Conservation (phyloP, 1,139 yeast species). For the Debaryomyces psychrophilus region DNA sequence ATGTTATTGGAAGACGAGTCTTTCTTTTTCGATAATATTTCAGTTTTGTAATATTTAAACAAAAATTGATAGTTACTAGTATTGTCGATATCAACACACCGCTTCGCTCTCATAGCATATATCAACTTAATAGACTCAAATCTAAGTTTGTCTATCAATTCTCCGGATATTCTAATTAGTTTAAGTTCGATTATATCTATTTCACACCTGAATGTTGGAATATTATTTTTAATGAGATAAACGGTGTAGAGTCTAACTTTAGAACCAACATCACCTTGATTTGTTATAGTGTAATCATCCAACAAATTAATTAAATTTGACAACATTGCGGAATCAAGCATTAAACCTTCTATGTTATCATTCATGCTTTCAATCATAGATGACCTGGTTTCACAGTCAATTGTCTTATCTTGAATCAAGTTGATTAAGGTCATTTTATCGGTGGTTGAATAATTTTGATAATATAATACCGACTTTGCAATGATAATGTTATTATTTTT, state of each 20-base stretch:
- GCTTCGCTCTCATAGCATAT: slow-evolving; percentile 8
- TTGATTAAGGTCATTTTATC: not conserved
- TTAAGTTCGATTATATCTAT: slow-evolving; percentile 24
- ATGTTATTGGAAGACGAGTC: slow-evolving; percentile 9
- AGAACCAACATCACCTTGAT: slow-evolving; percentile 81
- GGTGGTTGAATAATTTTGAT: slow-evolving; percentile 7
- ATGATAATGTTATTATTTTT: slow-evolving; percentile 33
- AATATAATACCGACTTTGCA: slow-evolving; percentile 37
- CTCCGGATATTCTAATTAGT: slow-evolving; percentile 56
- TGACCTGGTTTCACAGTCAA: slow-evolving; percentile 33
- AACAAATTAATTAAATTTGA: slow-evolving; percentile 33
- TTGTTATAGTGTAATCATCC: slow-evolving; percentile 68
- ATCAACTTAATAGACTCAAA: slow-evolving; percentile 30
- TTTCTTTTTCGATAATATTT: slow-evolving; percentile 9
- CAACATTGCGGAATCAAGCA: slow-evolving; percentile 16
- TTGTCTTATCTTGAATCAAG: not conserved
- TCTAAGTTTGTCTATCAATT: slow-evolving; percentile 38
- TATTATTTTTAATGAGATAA: slow-evolving; percentile 35
- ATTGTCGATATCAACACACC: not conserved
- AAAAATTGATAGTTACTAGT: slow-evolving; percentile 6
- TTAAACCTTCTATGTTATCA: slow-evolving; percentile 7
- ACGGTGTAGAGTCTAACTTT: slow-evolving; percentile 61
- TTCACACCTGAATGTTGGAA: slow-evolving; percentile 17
- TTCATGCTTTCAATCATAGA: slow-evolving; percentile 25
- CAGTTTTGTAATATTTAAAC: slow-evolving; percentile 9